A percentile compares a stretch with the other conserved stretches of the same genome.
These are phyloP conservation scores for Guillardia theta DNA, from an alignment of 78 protist species.

Conservation along the genomic window DNA sequence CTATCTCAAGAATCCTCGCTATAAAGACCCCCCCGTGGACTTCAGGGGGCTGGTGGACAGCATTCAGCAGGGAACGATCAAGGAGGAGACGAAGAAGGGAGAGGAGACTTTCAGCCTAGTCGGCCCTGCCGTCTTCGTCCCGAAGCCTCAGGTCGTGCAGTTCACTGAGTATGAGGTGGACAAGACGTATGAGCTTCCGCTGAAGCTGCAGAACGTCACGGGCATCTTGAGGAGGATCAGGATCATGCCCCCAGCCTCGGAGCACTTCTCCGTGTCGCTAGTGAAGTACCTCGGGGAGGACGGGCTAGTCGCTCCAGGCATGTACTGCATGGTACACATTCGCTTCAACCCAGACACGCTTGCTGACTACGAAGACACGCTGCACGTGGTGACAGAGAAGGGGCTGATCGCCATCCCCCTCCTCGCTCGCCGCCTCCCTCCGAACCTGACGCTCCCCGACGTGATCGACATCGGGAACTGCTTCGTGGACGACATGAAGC, in stretches of 20 bases:
- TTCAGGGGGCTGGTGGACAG: background rate
- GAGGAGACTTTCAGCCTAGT: too few relatives aligned
- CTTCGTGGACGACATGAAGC: background rate
- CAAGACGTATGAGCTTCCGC: background rate
- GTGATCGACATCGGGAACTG: background rate
- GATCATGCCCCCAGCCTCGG: background rate
- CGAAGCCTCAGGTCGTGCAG: background rate
- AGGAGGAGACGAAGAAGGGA: too few relatives aligned
- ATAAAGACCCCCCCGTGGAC: background rate
- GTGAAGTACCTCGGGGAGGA: constrained; percentile 27
- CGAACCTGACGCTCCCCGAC: background rate
- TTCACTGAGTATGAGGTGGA: constrained; percentile 21
- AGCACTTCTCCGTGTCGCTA: constrained; percentile 18
- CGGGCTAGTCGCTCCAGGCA: constrained; percentile 15
- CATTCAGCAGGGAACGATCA: background rate
- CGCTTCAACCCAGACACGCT: constrained; percentile 3
- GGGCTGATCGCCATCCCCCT: background rate
- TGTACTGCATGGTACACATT: constrained; percentile 5
- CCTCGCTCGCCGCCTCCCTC: background rate
- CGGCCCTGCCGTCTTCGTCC: background rate
- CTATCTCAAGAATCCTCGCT: background rate
- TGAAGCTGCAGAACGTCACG: background rate
- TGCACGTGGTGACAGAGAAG: background rate
- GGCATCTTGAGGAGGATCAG: background rate
- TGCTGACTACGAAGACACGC: background rate